Conservation (phyloP, 2,329 filamentous ascomycete species). For the Trichophaea hybrida region DNA sequence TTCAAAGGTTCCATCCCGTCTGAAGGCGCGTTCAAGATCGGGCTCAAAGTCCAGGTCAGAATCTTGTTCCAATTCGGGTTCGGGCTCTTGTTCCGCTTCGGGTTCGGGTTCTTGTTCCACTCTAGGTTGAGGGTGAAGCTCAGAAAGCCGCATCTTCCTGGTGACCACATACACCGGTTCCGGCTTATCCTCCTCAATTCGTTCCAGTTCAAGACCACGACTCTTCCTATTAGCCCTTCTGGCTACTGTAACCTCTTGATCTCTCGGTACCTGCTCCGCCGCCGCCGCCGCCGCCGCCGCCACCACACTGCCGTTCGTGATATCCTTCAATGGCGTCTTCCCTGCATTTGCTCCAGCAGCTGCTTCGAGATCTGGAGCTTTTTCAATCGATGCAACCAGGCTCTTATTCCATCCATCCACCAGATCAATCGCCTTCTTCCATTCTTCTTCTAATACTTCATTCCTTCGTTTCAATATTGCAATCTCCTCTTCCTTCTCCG, state of each 20-base stretch:
- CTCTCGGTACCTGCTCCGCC: neutral
- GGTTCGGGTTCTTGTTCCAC: neutral
- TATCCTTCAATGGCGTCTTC: neutral
- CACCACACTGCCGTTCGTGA: neutral
- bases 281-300: neutral
- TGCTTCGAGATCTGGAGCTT: neutral
- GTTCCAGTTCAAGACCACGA: neutral
- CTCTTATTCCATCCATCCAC: constrained; percentile 85
- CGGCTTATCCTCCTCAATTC: neutral
- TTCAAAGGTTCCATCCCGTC: neutral
- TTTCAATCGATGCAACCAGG: constrained; percentile 34
- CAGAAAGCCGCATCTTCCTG: neutral
- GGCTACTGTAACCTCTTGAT: neutral
- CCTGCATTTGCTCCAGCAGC: neutral
- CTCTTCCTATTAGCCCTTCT: neutral
- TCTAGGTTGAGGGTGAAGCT: neutral
- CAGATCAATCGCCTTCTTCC: constrained; percentile 77
- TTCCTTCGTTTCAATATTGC: constrained; percentile 71
- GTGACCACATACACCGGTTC: neutral
- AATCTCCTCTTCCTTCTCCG: constrained; percentile 44
- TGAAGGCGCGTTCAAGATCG: neutral
- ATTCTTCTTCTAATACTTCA: constrained; percentile 83
- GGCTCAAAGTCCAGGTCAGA: neutral
- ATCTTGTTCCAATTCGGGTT: neutral
- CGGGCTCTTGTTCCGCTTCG: neutral